These are phyloP conservation scores for Malania oleifera DNA, from an alignment of 164 flowering plant species.

Conservation along the genomic window DNA sequence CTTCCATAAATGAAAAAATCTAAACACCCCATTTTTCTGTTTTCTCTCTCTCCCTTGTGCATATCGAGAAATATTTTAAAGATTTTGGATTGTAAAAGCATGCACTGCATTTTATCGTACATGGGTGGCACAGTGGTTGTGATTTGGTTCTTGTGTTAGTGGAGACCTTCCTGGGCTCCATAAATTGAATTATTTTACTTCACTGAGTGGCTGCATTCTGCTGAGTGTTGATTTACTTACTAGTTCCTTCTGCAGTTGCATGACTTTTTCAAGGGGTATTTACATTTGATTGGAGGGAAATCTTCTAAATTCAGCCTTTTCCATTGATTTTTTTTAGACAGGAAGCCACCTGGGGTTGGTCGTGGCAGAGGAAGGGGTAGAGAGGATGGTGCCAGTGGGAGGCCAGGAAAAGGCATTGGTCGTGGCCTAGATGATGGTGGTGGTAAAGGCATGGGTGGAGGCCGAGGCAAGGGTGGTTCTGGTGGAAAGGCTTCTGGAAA, in stretches of 20 bases:
- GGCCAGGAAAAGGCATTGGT: constrained; percentile 40
- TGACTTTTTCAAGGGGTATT: background rate
- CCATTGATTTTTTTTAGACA: constrained; percentile 29
- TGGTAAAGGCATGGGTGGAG: constrained; percentile 34
- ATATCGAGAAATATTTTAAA: background rate
- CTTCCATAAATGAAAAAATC: background rate
- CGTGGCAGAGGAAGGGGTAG: constrained; percentile 41
- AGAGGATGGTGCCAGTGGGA: constrained; percentile 32
- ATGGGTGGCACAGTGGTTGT: too few species aligned
- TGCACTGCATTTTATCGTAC: too few species aligned
- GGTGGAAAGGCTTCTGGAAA: constrained; percentile 40
- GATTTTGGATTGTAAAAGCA: background rate
- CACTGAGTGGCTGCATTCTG: background rate
- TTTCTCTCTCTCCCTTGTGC: background rate
- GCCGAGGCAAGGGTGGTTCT: constrained; percentile 45
- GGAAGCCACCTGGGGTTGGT: constrained; percentile 40
- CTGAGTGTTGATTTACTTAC: background rate
- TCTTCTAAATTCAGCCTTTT: background rate
- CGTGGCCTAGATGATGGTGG: constrained; percentile 50
- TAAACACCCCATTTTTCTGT: background rate
- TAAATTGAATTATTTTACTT: too few species aligned
- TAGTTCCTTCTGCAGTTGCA: background rate
- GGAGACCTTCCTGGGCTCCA: too few species aligned
- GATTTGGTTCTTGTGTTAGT: too few species aligned
- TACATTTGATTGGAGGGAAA: background rate